Evolutionary conservation across 345 rosid species (phyloP).

Genomic region (Linum usitatissimum): DNA sequence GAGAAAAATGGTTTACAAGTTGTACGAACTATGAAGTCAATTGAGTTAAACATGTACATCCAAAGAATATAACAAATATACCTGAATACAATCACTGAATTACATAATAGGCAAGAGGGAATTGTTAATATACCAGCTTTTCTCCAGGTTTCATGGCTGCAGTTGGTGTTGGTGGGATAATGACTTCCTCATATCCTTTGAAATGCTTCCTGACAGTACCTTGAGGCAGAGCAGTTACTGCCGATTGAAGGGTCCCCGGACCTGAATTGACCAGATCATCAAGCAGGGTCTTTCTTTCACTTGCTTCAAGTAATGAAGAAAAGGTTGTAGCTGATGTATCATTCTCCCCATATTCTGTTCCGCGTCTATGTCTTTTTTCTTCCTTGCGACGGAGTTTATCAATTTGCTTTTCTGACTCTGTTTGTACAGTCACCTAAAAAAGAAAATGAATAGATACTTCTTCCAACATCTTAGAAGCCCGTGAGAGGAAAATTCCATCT

Average conservation of each 20-base stretch:
- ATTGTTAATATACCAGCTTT: constrained; percentile 60
- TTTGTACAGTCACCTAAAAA: constrained; percentile 84
- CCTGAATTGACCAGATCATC: constrained; percentile 69
- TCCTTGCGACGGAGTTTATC: constrained; percentile 96
- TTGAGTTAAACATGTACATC: too few relatives aligned
- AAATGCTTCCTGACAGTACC: constrained; percentile 76
- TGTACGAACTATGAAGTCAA: too few relatives aligned
- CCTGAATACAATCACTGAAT: too few relatives aligned
- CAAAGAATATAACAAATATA: too few relatives aligned
- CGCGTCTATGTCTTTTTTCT: constrained; percentile 74
- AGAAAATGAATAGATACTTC: constrained; percentile 8
- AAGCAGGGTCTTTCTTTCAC: constrained; percentile 60
- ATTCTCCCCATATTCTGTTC: constrained; percentile 57
- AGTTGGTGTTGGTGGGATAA: constrained; percentile 80
- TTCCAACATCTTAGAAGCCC: not conserved
- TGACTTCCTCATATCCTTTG: constrained; percentile 91
- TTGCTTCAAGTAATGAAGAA: constrained; percentile 84
- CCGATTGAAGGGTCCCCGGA: constrained; percentile 35
- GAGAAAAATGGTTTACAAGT: too few relatives aligned
- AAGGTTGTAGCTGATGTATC: constrained; percentile 58
- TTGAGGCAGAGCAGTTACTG: constrained; percentile 77
- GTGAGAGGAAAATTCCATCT: not conserved
- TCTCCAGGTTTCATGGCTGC: constrained; percentile 91
- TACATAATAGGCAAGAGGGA: too few relatives aligned
- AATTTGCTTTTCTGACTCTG: constrained; percentile 75